Percentiles rank a stretch among this genome's conserved stretches.
Evolutionary conservation across 306 rosid genomes (phyloP).

Genomic region (Rosa rugosa): DNA sequence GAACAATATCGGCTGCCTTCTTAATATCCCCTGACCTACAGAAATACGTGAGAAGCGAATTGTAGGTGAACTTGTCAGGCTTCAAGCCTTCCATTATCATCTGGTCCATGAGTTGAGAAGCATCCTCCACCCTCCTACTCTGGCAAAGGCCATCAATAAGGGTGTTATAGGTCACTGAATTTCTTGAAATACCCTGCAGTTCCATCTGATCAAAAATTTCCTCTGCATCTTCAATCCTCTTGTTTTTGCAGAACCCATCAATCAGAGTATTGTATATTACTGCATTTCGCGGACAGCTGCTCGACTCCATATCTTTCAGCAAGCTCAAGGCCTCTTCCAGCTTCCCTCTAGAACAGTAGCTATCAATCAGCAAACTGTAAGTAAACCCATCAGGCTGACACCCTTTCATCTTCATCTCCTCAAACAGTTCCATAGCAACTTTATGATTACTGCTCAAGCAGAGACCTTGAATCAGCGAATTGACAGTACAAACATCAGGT

Average conservation of each 20-base stretch:
- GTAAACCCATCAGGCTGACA: conserved; percentile 82
- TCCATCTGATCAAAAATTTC: conserved; percentile 97
- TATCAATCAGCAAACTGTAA: conserved; percentile 70
- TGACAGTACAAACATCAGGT: conserved; percentile 88
- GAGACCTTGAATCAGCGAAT: conserved; percentile 79
- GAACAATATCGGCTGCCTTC: conserved; percentile 85
- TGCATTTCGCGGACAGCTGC: conserved; percentile 74
- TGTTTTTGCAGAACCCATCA: conserved; percentile 80
- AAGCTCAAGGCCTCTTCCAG: conserved; percentile 61
- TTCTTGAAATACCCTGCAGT: conserved; percentile 81
- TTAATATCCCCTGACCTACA: conserved; percentile 76
- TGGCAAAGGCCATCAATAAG: conserved; percentile 86
- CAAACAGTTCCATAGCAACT: conserved; percentile 68
- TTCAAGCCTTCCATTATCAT: conserved; percentile 92
- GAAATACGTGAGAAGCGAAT: conserved; percentile 70
- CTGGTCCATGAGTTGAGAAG: conserved; percentile 91
- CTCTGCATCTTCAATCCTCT: conserved; percentile 74
- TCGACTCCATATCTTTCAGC: conserved; percentile 76
- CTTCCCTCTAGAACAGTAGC: conserved; percentile 58
- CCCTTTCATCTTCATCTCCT: conserved; percentile 82
- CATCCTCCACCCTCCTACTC: conserved; percentile 73
- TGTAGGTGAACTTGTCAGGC: conserved; percentile 89
- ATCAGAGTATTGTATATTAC: conserved; percentile 80
- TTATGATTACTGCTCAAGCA: conserved; percentile 56
- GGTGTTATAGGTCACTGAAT: conserved; percentile 73